Conservation (phyloP, 2,329 filamentous ascomycete species). For the Lachnellula suecica region DNA sequence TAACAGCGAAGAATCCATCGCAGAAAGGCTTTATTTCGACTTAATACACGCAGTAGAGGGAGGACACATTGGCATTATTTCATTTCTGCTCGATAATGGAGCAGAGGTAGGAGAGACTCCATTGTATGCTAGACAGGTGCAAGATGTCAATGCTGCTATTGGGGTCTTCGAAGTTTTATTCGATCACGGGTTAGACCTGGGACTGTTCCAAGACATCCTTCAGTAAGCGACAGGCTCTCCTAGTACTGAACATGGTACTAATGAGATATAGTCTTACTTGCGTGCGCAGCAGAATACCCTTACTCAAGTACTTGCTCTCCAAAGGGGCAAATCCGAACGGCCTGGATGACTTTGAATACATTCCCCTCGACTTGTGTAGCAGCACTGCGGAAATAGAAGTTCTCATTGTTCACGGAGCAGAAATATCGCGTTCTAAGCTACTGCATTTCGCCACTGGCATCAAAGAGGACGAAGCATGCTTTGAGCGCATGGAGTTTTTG, state of each 20-base stretch:
- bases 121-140: background rate
- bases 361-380: background rate
- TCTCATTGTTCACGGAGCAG: background rate
- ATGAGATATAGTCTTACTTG: background rate
- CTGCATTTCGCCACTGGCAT: background rate
- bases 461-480: background rate
- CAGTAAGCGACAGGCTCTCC: background rate
- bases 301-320: constrained; percentile 1
- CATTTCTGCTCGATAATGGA: background rate
- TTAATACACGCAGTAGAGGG: background rate
- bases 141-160: background rate
- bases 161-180: constrained; percentile 1
- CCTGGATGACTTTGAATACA: background rate
- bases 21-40: background rate
- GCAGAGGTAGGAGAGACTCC: background rate
- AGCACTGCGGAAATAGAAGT: background rate
- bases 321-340: constrained; percentile 2
- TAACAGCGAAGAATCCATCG: background rate
- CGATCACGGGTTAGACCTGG: background rate
- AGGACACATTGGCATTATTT: background rate
- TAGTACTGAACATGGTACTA: background rate
- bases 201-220: background rate
- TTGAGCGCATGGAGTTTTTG: background rate
- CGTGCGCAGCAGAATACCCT: background rate
- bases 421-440: background rate